phyloP scores from a whole-genome alignment of 352 stramenopile genomes.

The Phytophthora colocasiae region DNA sequence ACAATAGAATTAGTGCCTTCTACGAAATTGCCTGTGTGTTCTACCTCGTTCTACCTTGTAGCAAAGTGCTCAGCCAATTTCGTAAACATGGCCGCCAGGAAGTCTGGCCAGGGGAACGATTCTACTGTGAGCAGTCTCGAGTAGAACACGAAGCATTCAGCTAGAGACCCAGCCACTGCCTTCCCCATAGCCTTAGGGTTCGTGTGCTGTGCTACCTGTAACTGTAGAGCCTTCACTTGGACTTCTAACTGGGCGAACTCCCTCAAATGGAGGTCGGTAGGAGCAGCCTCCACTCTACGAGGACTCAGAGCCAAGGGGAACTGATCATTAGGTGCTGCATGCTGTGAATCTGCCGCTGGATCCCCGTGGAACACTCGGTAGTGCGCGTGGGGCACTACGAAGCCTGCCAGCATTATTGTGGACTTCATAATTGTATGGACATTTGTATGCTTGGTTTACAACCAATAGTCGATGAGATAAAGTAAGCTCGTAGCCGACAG shows the following conservation, averaged over 20 bases:
- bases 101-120: conserved; percentile 71
- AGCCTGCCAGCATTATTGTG: conserved; percentile 48
- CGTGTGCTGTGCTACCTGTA: conserved; percentile 32
- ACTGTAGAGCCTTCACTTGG: conserved; percentile 60
- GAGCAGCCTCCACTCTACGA: conserved; percentile 10
- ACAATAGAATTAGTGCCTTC: conserved; percentile 8
- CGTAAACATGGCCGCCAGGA: conserved; percentile 57
- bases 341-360: conserved; percentile 43
- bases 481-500: no score
- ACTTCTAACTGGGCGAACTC: conserved; percentile 69
- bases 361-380: conserved; percentile 67
- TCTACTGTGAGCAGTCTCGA: conserved; percentile 58
- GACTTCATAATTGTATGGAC: no score
- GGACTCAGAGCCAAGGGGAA: conserved; percentile 32
- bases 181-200: conserved; percentile 4
- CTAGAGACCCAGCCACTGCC: conserved; percentile 39
- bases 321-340: conserved; percentile 38
- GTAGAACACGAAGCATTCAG: conserved; percentile 66
- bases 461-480: no score
- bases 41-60: conserved; percentile 37
- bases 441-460: no score
- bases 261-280: conserved; percentile 60
- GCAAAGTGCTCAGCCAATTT: conserved; percentile 66
- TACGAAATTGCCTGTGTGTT: conserved; percentile 1
- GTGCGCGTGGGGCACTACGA: conserved; percentile 54